A percentile compares a stretch with the other conserved stretches of the same genome.
phyloP scores from a whole-genome alignment of 2,329 filamentous ascomycete species.

The Domatiomyces globalis region DNA sequence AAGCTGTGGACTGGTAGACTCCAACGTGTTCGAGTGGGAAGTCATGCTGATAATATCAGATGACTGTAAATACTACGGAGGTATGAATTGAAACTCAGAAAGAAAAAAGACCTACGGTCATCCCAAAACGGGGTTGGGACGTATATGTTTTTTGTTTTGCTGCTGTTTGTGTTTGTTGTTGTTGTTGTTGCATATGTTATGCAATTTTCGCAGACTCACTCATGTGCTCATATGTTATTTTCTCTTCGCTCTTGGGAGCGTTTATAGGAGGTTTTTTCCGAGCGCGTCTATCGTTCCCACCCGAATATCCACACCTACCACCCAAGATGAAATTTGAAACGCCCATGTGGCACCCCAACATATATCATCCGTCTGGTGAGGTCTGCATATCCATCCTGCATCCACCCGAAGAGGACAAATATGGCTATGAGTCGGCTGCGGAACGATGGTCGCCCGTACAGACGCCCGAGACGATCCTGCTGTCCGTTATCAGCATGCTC shows the following conservation, averaged over 20 bases:
- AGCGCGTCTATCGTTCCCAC: constrained; percentile 68
- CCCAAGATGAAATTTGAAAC: constrained; percentile 76
- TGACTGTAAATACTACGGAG: constrained; percentile 84
- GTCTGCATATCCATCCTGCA: constrained; percentile 97
- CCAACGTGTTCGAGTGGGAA: constrained; percentile 93
- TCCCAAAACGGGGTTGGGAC: background rate
- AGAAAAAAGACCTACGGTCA: background rate
- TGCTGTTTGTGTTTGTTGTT: too few relatives aligned
- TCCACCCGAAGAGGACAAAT: constrained; percentile 83
- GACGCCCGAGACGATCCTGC: constrained; percentile 81
- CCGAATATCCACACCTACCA: constrained; percentile 72
- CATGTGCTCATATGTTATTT: background rate
- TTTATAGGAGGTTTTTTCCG: constrained; percentile 75
- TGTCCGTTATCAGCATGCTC: constrained; percentile 85
- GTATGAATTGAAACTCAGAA: constrained; percentile 35
- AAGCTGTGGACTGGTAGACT: constrained; percentile 74
- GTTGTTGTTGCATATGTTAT: too few relatives aligned
- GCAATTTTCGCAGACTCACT: background rate
- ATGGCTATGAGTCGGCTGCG: constrained; percentile 76
- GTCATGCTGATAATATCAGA: constrained; percentile 98
- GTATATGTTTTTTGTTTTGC: too few relatives aligned
- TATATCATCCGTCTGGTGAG: constrained; percentile 67
- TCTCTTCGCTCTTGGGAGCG: constrained; percentile 1
- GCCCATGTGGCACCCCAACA: constrained; percentile 84
- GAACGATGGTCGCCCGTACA: constrained; percentile 95